Percentiles rank a stretch among this genome's conserved stretches.
These are phyloP conservation scores for Pseudozyma hubeiensis DNA, from an alignment of 1,284 basidiomycete genomes.

Conservation along the genomic window DNA sequence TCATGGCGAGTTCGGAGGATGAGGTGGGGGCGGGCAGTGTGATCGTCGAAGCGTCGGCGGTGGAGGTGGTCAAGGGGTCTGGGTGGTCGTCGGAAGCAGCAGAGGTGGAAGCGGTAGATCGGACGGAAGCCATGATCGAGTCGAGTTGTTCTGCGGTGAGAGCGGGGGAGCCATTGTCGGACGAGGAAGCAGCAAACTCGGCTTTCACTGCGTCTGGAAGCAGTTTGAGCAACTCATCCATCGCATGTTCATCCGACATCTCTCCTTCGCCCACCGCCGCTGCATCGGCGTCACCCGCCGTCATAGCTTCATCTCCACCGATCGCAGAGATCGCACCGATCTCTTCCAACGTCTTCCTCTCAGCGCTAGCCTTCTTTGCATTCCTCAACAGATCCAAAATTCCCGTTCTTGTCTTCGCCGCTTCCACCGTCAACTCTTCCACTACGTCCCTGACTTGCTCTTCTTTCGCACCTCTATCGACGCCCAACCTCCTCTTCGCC, in stretches of 20 bases:
- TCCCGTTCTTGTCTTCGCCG: conserved; percentile 44
- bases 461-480: background rate
- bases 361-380: conserved; percentile 17
- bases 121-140: conserved; percentile 34
- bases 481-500: conserved; percentile 16
- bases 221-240: conserved; percentile 42
- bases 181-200: conserved; percentile 10
- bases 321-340: conserved; percentile 17
- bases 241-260: conserved; percentile 35
- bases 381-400: conserved; percentile 54
- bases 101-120: conserved; percentile 5
- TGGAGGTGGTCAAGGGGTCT: background rate
- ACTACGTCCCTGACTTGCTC: conserved; percentile 4
- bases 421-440: conserved; percentile 18
- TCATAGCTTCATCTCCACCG: background rate
- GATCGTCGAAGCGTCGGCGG: conserved; percentile 2
- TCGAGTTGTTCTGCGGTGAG: conserved; percentile 40
- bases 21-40: conserved; percentile 4
- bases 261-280: conserved; percentile 5
- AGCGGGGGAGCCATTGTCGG: background rate
- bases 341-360: conserved; percentile 33
- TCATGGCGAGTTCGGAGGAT: conserved; percentile 44
- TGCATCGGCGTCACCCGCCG: background rate
- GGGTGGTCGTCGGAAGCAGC: background rate
- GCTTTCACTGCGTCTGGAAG: conserved; percentile 46